Evolutionary conservation across 192 early-diverging fungal genomes (phyloP).

Genomic region (Linnemannia exigua): DNA sequence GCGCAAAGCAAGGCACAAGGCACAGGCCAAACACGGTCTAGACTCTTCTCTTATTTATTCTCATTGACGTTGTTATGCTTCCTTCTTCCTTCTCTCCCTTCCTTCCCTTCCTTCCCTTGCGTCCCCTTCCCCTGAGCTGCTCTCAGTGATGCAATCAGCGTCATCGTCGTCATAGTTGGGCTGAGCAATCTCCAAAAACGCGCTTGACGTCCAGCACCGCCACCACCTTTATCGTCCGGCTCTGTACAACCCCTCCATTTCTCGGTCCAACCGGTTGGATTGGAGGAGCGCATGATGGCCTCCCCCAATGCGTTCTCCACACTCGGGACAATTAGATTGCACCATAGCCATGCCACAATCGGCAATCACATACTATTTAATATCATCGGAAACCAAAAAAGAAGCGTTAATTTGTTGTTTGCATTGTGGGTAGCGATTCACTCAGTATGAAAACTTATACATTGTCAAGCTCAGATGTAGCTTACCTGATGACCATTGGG

Average conservation of each 20-base stretch:
- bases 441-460: not conserved
- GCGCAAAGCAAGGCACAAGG: not conserved
- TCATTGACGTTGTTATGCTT: not conserved
- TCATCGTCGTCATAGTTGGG: slow-evolving; percentile 4
- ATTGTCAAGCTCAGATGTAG: not conserved
- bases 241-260: slow-evolving; percentile 13
- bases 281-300: slow-evolving; percentile 21
- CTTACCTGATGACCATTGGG: slow-evolving; percentile 61
- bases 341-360: slow-evolving; percentile 62
- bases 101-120: no score
- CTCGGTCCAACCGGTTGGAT: slow-evolving; percentile 14
- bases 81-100: not conserved
- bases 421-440: not conserved
- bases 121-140: no score
- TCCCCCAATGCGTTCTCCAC: slow-evolving; percentile 57
- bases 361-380: slow-evolving; percentile 45
- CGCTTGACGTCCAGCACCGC: not conserved
- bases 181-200: not conserved
- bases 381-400: not conserved
- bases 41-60: not conserved
- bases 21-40: not conserved
- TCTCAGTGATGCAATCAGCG: not conserved
- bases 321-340: slow-evolving; percentile 52
- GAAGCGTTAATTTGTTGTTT: no score
- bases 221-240: not conserved